phyloP scores from a whole-genome alignment of 805 yeast species.

The Huiozyma naganishii region DNA sequence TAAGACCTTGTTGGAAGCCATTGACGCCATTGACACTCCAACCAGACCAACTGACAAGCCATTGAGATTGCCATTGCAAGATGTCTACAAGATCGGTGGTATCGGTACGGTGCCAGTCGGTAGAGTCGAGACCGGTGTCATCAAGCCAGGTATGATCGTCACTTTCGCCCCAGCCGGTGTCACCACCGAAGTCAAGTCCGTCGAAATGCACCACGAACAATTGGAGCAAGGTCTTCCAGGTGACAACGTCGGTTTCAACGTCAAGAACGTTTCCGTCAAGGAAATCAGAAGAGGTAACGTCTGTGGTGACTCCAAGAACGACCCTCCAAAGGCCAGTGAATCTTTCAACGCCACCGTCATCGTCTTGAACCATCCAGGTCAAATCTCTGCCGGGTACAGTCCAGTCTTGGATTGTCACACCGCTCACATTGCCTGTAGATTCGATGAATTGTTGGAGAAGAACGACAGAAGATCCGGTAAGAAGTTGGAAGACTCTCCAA shows the following conservation, averaged over 20 bases:
- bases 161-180: conserved; percentile 86
- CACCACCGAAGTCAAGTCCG: conserved; percentile 83
- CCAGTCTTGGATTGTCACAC: conserved; percentile 88
- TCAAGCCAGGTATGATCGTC: conserved; percentile 86
- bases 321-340: conserved; percentile 70
- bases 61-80: conserved; percentile 82
- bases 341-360: conserved; percentile 82
- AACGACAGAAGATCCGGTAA: conserved; percentile 89
- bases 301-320: conserved; percentile 82
- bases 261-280: conserved; percentile 82
- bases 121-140: conserved; percentile 86
- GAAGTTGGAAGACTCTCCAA: conserved; percentile 79
- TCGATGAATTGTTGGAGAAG: conserved; percentile 69
- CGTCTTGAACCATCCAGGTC: conserved; percentile 88
- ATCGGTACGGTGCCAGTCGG: conserved; percentile 90
- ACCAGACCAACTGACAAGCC: conserved; percentile 77
- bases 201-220: conserved; percentile 81
- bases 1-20: conserved; percentile 76
- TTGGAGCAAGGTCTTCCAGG: conserved; percentile 75
- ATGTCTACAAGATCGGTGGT: conserved; percentile 90
- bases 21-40: conserved; percentile 75
- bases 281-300: conserved; percentile 91
- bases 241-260: conserved; percentile 87
- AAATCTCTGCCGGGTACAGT: conserved; percentile 81
- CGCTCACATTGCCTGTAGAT: conserved; percentile 85